phyloP scores from a whole-genome alignment of 106 monocot species.

The Apostasia shenzhenica region DNA sequence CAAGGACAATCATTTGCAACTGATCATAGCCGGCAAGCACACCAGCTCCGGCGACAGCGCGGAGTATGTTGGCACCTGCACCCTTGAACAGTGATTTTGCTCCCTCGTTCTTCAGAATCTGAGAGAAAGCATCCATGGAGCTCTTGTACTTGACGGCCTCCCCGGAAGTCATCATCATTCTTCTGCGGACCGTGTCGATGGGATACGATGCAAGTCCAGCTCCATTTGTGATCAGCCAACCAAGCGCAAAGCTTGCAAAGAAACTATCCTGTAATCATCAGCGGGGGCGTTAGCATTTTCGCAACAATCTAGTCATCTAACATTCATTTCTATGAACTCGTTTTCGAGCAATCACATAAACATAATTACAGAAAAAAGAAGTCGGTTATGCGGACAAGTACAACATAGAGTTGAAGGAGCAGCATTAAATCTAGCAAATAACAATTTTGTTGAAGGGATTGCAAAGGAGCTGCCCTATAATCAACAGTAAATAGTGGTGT shows the following conservation, averaged over 20 bases:
- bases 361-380: too few species aligned
- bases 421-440: too few species aligned
- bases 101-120: conserved; percentile 36
- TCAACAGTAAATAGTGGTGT: neutral
- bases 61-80: conserved; percentile 1
- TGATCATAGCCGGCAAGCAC: conserved; percentile 34
- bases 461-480: conserved; percentile 8
- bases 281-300: conserved; percentile 21
- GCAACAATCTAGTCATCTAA: conserved; percentile 1
- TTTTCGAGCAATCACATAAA: too few species aligned
- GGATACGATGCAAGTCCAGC: neutral
- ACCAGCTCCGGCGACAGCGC: conserved; percentile 28
- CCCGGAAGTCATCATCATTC: too few species aligned
- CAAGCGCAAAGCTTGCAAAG: too few species aligned
- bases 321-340: too few species aligned
- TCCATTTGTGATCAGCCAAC: too few species aligned
- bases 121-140: conserved; percentile 16
- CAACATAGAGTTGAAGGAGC: too few species aligned
- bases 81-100: conserved; percentile 25
- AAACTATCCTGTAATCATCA: neutral
- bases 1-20: conserved; percentile 30
- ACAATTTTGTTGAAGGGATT: neutral
- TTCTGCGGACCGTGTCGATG: too few species aligned
- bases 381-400: too few species aligned
- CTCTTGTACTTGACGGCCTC: too few species aligned